These are phyloP conservation scores for Proliferodiscus dingleyae DNA, from an alignment of 2,329 filamentous ascomycete species.

Conservation along the genomic window DNA sequence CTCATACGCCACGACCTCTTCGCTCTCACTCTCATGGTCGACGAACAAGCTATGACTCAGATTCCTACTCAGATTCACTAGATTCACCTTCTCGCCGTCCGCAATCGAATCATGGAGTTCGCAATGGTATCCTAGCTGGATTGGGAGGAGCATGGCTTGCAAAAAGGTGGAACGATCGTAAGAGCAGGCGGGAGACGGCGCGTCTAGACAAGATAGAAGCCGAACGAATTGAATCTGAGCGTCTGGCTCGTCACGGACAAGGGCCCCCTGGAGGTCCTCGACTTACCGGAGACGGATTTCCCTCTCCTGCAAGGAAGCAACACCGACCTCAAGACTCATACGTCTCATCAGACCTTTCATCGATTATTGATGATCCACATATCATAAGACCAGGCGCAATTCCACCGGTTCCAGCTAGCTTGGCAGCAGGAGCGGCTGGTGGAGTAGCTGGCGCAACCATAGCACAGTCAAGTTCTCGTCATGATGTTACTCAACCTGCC, in stretches of 20 bases:
- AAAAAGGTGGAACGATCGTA: conserved; percentile 57
- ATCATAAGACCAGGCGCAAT: conserved; percentile 38
- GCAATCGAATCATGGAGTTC: conserved; percentile 37
- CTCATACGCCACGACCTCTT: conserved; percentile 33
- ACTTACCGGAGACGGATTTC: conserved; percentile 65
- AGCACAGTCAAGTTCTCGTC: conserved; percentile 36
- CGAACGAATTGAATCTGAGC: conserved; percentile 49
- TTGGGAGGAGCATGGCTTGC: conserved; percentile 66
- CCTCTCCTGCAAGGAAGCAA: conserved; percentile 42
- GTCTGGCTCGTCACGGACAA: conserved; percentile 51
- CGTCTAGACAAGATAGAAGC: conserved; percentile 34
- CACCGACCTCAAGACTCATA: conserved; percentile 15
- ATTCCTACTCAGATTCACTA: conserved; percentile 56
- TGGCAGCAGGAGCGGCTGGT: conserved; percentile 17
- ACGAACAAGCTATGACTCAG: conserved; percentile 45
- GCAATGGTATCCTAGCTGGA: conserved; percentile 49
- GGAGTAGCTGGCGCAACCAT: conserved; percentile 21
- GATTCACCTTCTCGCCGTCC: conserved; percentile 55
- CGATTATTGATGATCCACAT: conserved; percentile 26
- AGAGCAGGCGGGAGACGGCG: conserved; percentile 38
- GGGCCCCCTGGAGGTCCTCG: conserved; percentile 47
- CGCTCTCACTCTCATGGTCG: conserved; percentile 45
- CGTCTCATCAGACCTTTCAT: conserved; percentile 28
- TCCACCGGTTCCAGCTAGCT: conserved; percentile 32
- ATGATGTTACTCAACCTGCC: conserved; percentile 33